Conservation (phyloP, 768 basidiomycete species). For the Boletus insuetus region DNA sequence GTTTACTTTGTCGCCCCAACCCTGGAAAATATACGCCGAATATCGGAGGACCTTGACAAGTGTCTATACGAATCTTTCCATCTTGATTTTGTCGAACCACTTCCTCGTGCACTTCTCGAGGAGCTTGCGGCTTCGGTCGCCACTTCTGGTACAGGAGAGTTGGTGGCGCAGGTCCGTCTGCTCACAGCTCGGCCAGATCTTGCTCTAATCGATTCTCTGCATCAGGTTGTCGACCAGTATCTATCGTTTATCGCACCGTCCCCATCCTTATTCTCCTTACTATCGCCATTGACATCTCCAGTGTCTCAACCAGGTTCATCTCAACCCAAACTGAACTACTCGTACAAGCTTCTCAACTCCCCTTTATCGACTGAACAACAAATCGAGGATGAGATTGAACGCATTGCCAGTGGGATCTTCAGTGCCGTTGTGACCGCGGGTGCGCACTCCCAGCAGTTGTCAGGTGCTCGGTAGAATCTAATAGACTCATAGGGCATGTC, state of each 20-base stretch:
- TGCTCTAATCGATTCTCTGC: neutral
- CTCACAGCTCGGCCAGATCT: neutral
- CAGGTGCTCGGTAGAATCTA: neutral
- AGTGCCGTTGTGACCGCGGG: conserved; percentile 88
- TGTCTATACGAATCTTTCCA: conserved; percentile 90
- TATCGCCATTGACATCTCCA: conserved; percentile 53
- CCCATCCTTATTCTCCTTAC: conserved; percentile 85
- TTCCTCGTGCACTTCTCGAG: conserved; percentile 85
- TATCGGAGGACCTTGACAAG: conserved; percentile 91
- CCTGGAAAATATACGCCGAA: conserved; percentile 77
- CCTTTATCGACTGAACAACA: conserved; percentile 86
- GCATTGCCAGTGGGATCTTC: conserved; percentile 86
- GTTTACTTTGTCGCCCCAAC: conserved; percentile 96
- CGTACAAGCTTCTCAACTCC: conserved; percentile 88
- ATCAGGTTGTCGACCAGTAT: conserved; percentile 91
- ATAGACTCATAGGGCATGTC: conserved; percentile 63
- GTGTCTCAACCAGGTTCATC: conserved; percentile 35
- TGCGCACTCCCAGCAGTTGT: conserved; percentile 31
- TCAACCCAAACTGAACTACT: conserved; percentile 44
- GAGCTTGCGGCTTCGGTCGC: conserved; percentile 91
- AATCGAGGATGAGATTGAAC: conserved; percentile 92
- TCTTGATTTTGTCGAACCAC: conserved; percentile 91
- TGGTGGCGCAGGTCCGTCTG: conserved; percentile 65
- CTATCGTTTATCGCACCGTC: conserved; percentile 95
- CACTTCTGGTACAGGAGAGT: conserved; percentile 76